Conservation (phyloP, 345 rosid species). For the Camelina neglecta region DNA sequence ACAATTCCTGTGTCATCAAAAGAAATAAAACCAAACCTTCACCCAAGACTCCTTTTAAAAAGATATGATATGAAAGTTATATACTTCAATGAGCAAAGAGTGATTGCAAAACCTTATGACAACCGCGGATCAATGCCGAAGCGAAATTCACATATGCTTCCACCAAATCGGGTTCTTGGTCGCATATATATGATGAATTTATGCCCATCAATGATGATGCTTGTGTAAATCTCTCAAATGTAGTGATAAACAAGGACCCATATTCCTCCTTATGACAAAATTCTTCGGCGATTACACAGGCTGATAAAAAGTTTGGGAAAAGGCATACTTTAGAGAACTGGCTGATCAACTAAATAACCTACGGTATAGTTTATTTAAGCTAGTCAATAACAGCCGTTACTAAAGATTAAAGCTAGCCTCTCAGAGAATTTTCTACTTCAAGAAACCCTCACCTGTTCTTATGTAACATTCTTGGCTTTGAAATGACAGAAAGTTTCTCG, state of each 20-base stretch:
- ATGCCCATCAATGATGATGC: constrained; percentile 84
- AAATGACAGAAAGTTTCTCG: constrained; percentile 76
- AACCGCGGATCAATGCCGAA: constrained; percentile 69
- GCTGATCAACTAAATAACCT: constrained; percentile 5
- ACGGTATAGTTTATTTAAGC: neutral
- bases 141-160: constrained; percentile 95
- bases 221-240: constrained; percentile 84
- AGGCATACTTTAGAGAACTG: constrained; percentile 26
- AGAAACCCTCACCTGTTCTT: constrained; percentile 67
- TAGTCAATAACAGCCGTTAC: neutral
- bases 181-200: constrained; percentile 90
- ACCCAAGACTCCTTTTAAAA: neutral
- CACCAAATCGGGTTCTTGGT: constrained; percentile 97
- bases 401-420: constrained; percentile 16
- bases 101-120: constrained; percentile 67
- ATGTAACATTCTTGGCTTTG: constrained; percentile 92
- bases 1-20: constrained; percentile 61
- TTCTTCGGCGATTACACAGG: constrained; percentile 88
- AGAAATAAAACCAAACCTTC: constrained; percentile 19
- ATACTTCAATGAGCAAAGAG: constrained; percentile 9
- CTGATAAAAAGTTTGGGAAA: constrained; percentile 41
- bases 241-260: constrained; percentile 71
- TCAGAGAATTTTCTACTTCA: neutral
- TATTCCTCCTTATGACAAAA: constrained; percentile 87
- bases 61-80: neutral